Conservation (phyloP, 805 yeast genomes). For the Suhomyces sp. region DNA sequence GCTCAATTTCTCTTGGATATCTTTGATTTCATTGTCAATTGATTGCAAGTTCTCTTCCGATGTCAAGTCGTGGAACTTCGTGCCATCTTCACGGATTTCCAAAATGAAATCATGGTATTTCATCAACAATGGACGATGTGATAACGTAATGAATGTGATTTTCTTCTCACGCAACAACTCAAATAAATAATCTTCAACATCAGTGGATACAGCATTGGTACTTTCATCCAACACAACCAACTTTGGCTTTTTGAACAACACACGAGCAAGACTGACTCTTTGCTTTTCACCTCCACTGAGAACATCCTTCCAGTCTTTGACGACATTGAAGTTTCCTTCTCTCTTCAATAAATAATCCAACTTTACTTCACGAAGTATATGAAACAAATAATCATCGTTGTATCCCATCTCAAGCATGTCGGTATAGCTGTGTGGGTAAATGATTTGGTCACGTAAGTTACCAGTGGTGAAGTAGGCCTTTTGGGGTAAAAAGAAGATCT, state of each 20-base stretch:
- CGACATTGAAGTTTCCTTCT: conserved; percentile 53
- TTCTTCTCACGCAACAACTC: conserved; percentile 67
- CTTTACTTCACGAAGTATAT: conserved; percentile 71
- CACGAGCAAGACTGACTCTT: conserved; percentile 83
- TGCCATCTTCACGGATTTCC: conserved; percentile 53
- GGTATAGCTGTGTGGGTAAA: conserved; percentile 76
- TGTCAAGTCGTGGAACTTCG: conserved; percentile 57
- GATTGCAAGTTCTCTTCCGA: conserved; percentile 64
- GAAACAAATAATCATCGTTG: conserved; percentile 67
- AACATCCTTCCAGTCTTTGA: conserved; percentile 83
- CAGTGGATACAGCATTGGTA: conserved; percentile 89
- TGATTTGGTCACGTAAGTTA: conserved; percentile 85
- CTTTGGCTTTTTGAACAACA: conserved; percentile 74
- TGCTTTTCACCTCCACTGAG: conserved; percentile 96
- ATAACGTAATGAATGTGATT: conserved; percentile 76
- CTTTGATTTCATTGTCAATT: conserved; percentile 73
- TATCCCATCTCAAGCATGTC: conserved; percentile 74
- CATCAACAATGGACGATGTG: conserved; percentile 79
- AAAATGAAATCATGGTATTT: conserved; percentile 80
- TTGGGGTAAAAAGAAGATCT: conserved; percentile 80
- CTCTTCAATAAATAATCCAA: conserved; percentile 77
- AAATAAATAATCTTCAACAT: conserved; percentile 83
- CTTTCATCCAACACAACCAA: conserved; percentile 88
- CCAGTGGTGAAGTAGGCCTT: conserved; percentile 82
- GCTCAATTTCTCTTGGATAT: conserved; percentile 58